A percentile compares a stretch with the other conserved stretches of the same genome.
Evolutionary conservation across 1,139 yeast genomes (phyloP).

Genomic region (Wickerhamiella pararugosa): DNA sequence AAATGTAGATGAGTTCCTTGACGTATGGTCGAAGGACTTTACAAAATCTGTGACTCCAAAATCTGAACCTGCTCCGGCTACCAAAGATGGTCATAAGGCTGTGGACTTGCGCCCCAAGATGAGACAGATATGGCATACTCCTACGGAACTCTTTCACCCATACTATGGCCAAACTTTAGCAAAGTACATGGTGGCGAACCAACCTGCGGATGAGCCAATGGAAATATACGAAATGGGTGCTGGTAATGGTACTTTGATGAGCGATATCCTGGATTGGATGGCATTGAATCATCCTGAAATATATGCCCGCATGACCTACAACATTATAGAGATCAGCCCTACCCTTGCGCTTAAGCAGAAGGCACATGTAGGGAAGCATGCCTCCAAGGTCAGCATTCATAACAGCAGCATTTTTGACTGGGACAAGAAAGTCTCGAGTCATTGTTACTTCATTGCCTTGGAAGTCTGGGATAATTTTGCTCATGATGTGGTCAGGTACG

Average conservation of each 20-base stretch:
- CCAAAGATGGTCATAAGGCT: constrained; percentile 6
- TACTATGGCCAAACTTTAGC: constrained; percentile 78
- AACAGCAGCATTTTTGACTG: constrained; percentile 58
- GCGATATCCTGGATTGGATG: constrained; percentile 56
- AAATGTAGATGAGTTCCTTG: constrained; percentile 58
- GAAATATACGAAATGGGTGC: constrained; percentile 81
- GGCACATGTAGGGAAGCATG: constrained; percentile 23
- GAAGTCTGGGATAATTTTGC: constrained; percentile 80
- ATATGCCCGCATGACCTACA: constrained; percentile 50
- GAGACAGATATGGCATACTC: constrained; percentile 78
- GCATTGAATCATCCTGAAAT: constrained; percentile 53
- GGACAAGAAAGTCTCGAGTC: constrained; percentile 47
- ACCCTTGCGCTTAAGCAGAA: constrained; percentile 52
- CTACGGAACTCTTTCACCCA: constrained; percentile 69
- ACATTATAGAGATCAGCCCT: constrained; percentile 62
- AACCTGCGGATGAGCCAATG: constrained; percentile 43
- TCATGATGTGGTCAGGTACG: constrained; percentile 70
- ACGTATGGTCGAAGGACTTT: constrained; percentile 55
- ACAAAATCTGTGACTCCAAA: constrained; percentile 18
- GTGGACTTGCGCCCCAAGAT: constrained; percentile 18
- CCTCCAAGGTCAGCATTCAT: constrained; percentile 46
- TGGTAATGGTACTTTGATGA: constrained; percentile 80
- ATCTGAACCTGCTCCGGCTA: not conserved
- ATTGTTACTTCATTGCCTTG: constrained; percentile 65
- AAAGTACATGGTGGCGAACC: constrained; percentile 51